Percentiles rank a stretch among this genome's conserved stretches.
Conservation (phyloP, 371 early-diverging fungal genomes). For the Mucor indicus region DNA sequence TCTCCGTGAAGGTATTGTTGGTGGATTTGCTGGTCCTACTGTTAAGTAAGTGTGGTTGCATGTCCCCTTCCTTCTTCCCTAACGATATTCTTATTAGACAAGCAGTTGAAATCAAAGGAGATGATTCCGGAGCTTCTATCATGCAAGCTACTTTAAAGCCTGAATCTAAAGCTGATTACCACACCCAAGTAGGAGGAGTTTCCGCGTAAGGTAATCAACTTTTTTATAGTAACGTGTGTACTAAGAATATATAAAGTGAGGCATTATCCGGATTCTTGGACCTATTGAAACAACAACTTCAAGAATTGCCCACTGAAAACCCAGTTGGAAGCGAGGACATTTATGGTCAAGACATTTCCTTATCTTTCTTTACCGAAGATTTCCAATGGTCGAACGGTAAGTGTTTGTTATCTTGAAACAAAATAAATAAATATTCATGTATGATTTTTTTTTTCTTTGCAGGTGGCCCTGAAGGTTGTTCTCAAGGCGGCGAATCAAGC, state of each 20-base stretch:
- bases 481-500: conserved; percentile 20
- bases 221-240: background rate
- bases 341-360: conserved; percentile 43
- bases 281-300: conserved; percentile 20
- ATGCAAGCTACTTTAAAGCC: conserved; percentile 32
- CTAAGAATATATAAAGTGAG: conserved; percentile 14
- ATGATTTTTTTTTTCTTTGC: background rate
- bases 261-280: conserved; percentile 7
- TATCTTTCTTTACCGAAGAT: conserved; percentile 33
- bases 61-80: background rate
- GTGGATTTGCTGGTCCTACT: conserved; percentile 42
- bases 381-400: conserved; percentile 53
- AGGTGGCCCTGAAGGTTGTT: conserved; percentile 48
- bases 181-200: conserved; percentile 20
- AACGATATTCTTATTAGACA: conserved; percentile 28
- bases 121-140: conserved; percentile 29
- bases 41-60: conserved; percentile 26
- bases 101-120: conserved; percentile 37
- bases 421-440: background rate
- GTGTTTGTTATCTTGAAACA: background rate
- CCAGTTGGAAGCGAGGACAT: conserved; percentile 50
- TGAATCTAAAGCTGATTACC: conserved; percentile 28
- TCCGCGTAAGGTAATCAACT: conserved; percentile 25
- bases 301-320: conserved; percentile 34
- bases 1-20: conserved; percentile 42